These are phyloP conservation scores for Dioszegia aurantiaca DNA, from an alignment of 768 basidiomycete species.

Conservation along the genomic window DNA sequence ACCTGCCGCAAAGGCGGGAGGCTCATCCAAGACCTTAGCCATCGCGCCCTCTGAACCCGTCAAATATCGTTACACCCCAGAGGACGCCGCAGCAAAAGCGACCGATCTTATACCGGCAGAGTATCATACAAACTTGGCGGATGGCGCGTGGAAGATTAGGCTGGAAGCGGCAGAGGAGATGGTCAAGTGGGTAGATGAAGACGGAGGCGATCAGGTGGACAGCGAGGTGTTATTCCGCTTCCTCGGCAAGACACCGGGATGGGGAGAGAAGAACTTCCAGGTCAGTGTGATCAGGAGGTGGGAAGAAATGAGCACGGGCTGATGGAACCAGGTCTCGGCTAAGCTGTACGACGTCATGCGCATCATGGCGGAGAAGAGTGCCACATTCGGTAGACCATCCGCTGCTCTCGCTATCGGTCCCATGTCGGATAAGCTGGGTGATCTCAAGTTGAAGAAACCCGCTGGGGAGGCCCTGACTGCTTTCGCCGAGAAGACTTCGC, in stretches of 20 bases:
- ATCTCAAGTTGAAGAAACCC: conserved; percentile 93
- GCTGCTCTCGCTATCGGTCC: conserved; percentile 76
- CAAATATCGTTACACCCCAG: conserved; percentile 85
- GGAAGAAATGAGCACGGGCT: not conserved
- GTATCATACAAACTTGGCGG: conserved; percentile 70
- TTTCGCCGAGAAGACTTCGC: conserved; percentile 86
- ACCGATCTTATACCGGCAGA: conserved; percentile 68
- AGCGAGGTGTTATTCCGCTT: conserved; percentile 84
- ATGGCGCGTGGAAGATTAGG: conserved; percentile 89
- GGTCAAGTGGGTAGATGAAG: conserved; percentile 69
- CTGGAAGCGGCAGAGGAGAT: conserved; percentile 84
- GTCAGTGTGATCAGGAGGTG: conserved; percentile 54
- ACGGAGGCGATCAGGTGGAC: conserved; percentile 63
- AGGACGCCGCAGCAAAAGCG: conserved; percentile 83
- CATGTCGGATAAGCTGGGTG: conserved; percentile 89
- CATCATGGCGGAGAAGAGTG: conserved; percentile 70
- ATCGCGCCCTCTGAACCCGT: conserved; percentile 70
- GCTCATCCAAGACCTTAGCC: conserved; percentile 57
- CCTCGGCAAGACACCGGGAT: conserved; percentile 81
- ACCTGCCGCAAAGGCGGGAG: conserved; percentile 49
- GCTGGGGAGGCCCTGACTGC: conserved; percentile 78
- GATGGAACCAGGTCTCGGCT: conserved; percentile 67
- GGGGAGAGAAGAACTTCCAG: conserved; percentile 99
- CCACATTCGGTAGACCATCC: conserved; percentile 80
- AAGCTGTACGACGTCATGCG: conserved; percentile 79